Percentiles rank a stretch among this genome's conserved stretches.
phyloP scores from a whole-genome alignment of 148 eudicot genomes.

The Bassia scoparia region DNA sequence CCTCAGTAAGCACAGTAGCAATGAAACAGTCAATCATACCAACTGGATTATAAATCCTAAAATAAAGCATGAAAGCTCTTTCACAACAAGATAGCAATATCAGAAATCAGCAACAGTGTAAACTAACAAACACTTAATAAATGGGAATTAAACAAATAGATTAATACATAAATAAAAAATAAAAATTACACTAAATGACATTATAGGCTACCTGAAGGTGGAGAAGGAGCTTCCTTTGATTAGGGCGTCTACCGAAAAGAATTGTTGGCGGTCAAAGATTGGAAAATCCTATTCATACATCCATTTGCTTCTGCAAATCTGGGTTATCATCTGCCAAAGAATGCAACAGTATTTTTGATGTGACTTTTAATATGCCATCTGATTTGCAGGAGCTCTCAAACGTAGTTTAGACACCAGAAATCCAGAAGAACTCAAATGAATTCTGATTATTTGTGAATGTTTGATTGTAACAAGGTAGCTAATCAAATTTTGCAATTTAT shows the following conservation, averaged over 20 bases:
- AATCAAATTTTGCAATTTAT: no score
- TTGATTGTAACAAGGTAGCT: no score
- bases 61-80: background rate
- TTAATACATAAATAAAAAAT: background rate
- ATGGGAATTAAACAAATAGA: background rate
- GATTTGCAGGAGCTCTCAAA: no score
- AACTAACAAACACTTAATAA: background rate
- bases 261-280: conserved; percentile 68
- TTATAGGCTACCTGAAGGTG: conserved; percentile 44
- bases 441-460: no score
- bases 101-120: background rate
- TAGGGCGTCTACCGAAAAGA: conserved; percentile 49
- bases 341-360: conserved; percentile 75
- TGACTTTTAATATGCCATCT: no score
- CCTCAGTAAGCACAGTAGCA: background rate
- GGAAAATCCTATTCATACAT: conserved; percentile 79
- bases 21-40: background rate
- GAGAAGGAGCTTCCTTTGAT: conserved; percentile 53
- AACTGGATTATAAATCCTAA: background rate
- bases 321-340: conserved; percentile 85
- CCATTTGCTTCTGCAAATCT: conserved; percentile 91
- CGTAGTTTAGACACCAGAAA: no score
- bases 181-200: no score
- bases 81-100: background rate
- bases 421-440: no score